Evolutionary conservation across 148 eudicot genomes (phyloP).

Genomic region (Persicaria tinctoria): DNA sequence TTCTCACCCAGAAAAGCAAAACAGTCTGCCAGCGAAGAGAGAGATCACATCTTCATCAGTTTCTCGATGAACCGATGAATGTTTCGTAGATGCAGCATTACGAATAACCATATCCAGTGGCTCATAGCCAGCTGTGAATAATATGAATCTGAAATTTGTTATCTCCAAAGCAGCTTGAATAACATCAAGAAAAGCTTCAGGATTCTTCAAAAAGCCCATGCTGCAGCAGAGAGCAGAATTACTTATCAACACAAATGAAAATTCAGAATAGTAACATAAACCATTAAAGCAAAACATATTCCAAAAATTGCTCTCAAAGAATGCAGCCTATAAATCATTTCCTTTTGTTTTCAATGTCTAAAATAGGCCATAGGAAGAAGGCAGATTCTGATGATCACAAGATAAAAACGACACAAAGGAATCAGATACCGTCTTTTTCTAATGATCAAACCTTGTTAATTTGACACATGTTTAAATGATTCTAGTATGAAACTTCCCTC

Average conservation of each 20-base stretch:
- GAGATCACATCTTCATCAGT: slow-evolving; percentile 34
- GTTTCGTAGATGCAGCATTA: slow-evolving; percentile 19
- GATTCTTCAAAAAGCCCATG: slow-evolving; percentile 78
- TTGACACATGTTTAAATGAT: background rate
- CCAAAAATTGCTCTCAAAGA: background rate
- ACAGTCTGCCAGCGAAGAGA: slow-evolving; percentile 51
- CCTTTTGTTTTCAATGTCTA: background rate
- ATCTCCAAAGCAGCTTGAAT: slow-evolving; percentile 40
- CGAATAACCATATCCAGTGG: slow-evolving; percentile 53
- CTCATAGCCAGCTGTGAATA: slow-evolving; percentile 72
- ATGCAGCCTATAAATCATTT: background rate
- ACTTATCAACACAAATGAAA: background rate
- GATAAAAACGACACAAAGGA: background rate
- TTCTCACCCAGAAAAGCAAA: slow-evolving; percentile 75
- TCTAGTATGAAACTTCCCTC: background rate
- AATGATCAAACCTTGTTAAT: background rate
- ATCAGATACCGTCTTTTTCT: background rate
- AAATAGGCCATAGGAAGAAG: background rate
- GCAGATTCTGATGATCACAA: background rate
- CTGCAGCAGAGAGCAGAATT: slow-evolving; percentile 21
- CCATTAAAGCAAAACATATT: background rate
- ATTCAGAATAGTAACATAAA: too few species aligned
- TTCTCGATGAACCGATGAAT: background rate
- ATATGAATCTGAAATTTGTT: slow-evolving; percentile 49
- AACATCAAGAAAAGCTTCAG: slow-evolving; percentile 50